A percentile compares a stretch with the other conserved stretches of the same genome.
Conservation (phyloP, 2,329 filamentous ascomycete genomes). For the Phialophora verrucosa region DNA sequence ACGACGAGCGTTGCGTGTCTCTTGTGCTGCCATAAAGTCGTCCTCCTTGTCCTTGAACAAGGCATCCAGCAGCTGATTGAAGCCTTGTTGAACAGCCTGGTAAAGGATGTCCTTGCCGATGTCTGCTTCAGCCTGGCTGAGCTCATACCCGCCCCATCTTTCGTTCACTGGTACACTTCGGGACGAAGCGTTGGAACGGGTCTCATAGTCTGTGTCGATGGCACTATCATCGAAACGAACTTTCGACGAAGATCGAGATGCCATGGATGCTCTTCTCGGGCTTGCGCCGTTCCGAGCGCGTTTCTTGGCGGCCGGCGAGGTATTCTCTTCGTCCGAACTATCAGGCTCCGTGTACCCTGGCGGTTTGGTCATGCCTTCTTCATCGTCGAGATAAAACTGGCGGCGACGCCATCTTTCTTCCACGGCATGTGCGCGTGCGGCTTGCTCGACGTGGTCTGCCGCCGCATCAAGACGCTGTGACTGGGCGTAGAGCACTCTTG, state of each 20-base stretch:
- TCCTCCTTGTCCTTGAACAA: slow-evolving; percentile 85
- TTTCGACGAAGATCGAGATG: slow-evolving; percentile 77
- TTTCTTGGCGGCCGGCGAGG: slow-evolving; percentile 26
- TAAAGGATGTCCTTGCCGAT: slow-evolving; percentile 88
- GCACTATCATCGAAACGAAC: slow-evolving; percentile 75
- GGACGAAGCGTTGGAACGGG: slow-evolving; percentile 74
- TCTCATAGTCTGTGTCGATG: slow-evolving; percentile 70
- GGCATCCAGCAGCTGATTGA: slow-evolving; percentile 88
- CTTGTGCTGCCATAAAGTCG: slow-evolving; percentile 69
- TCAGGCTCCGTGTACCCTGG: slow-evolving; percentile 61
- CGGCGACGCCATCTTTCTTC: slow-evolving; percentile 77
- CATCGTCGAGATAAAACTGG: slow-evolving; percentile 82
- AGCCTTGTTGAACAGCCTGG: slow-evolving; percentile 86
- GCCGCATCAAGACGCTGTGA: slow-evolving; percentile 49
- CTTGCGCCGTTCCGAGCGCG: slow-evolving; percentile 17
- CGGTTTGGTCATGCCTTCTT: slow-evolving; percentile 74
- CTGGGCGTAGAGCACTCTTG: slow-evolving; percentile 48
- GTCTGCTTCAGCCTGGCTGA: slow-evolving; percentile 80
- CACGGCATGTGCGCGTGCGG: slow-evolving; percentile 53
- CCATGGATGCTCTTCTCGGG: slow-evolving; percentile 51
- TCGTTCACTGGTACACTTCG: slow-evolving; percentile 69
- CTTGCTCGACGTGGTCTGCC: slow-evolving; percentile 46
- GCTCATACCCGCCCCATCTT: slow-evolving; percentile 77
- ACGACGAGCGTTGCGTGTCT: slow-evolving; percentile 67
- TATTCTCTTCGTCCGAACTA: slow-evolving; percentile 47